phyloP scores from a whole-genome alignment of 2,329 filamentous ascomycete species.

The Diaporthe destruens region DNA sequence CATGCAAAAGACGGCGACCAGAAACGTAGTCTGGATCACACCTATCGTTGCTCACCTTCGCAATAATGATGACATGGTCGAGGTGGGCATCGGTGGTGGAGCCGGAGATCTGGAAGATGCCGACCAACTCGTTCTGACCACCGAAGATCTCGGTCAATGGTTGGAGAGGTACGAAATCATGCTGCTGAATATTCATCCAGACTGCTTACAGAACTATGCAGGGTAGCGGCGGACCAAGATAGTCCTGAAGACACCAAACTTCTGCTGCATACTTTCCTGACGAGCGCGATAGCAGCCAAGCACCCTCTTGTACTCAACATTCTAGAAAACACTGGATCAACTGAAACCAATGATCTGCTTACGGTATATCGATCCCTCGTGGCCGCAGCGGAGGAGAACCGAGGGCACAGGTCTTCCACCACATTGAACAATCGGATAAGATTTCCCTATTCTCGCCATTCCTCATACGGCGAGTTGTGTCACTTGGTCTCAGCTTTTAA shows the following conservation, averaged over 20 bases:
- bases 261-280: slow-evolving; percentile 20
- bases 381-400: slow-evolving; percentile 7
- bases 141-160: slow-evolving; percentile 66
- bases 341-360: slow-evolving; percentile 42
- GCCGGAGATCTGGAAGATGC: slow-evolving; percentile 78
- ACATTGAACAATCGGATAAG: slow-evolving; percentile 58
- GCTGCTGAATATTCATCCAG: too few relatives aligned
- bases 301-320: slow-evolving; percentile 26
- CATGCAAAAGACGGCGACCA: slow-evolving; percentile 55
- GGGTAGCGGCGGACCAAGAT: slow-evolving; percentile 9
- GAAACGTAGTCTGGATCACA: slow-evolving; percentile 76
- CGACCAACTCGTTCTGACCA: slow-evolving; percentile 71
- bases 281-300: slow-evolving; percentile 6
- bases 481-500: slow-evolving; percentile 75
- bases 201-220: neutral
- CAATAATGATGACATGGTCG: slow-evolving; percentile 73
- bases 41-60: slow-evolving; percentile 78
- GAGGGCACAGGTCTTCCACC: slow-evolving; percentile 38
- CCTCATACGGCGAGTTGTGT: slow-evolving; percentile 85
- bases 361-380: slow-evolving; percentile 34
- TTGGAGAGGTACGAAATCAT: slow-evolving; percentile 41
- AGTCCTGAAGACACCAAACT: slow-evolving; percentile 43
- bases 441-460: slow-evolving; percentile 92
- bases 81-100: slow-evolving; percentile 84
- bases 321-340: slow-evolving; percentile 46